phyloP scores from a whole-genome alignment of 345 rosid genomes.

The Luvunga scandens region DNA sequence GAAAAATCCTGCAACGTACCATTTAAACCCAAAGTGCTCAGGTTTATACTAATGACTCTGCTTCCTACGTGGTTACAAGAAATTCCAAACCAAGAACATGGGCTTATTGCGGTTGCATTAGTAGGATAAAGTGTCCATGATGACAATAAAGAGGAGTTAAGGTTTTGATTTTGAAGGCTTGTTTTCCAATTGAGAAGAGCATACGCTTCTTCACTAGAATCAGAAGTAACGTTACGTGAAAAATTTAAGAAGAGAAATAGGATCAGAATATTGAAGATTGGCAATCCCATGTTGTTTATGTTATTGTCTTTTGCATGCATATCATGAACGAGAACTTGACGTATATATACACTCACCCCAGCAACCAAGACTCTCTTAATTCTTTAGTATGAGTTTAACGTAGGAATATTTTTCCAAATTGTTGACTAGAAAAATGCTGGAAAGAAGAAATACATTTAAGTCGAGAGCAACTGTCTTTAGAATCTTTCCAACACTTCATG shows the following conservation, averaged over 20 bases:
- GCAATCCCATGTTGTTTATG: background rate
- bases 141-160: background rate
- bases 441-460: no score
- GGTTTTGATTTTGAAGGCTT: background rate
- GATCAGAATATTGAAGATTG: background rate
- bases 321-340: background rate
- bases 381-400: no score
- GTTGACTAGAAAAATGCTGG: background rate
- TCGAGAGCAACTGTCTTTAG: background rate
- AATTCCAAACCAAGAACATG: slow-evolving; percentile 24
- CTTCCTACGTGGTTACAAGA: background rate
- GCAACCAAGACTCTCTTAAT: background rate
- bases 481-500: background rate
- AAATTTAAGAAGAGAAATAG: no score
- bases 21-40: slow-evolving; percentile 8
- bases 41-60: slow-evolving; percentile 13
- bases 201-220: background rate
- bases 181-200: background rate
- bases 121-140: background rate
- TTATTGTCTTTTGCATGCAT: background rate
- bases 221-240: background rate
- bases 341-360: no score
- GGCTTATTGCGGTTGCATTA: no score
- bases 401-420: no score
- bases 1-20: slow-evolving; percentile 28